phyloP scores from a whole-genome alignment of 352 stramenopile species.

The Phytophthora sansomeana region DNA sequence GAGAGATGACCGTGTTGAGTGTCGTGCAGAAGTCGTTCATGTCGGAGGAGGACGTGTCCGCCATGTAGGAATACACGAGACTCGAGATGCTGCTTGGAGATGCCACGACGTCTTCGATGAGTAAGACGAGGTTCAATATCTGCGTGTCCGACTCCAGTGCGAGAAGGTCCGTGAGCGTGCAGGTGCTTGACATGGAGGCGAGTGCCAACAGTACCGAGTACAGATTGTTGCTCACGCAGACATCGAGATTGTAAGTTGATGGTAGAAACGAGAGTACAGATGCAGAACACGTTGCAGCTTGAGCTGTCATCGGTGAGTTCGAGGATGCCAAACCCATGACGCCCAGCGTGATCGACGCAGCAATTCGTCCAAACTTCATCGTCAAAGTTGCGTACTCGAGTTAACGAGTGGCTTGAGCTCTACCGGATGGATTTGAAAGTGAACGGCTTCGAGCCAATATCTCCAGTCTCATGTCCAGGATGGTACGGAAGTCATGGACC shows the following conservation, averaged over 20 bases:
- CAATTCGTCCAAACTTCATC: constrained; percentile 37
- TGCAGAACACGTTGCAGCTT: constrained; percentile 32
- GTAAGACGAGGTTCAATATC: constrained; percentile 34
- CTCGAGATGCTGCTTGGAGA: constrained; percentile 43
- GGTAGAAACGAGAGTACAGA: constrained; percentile 41
- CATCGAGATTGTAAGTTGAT: constrained; percentile 45
- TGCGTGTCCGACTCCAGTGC: constrained; percentile 37
- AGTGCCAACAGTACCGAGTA: constrained; percentile 37
- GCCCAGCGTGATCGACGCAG: constrained; percentile 16
- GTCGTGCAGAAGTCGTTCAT: constrained; percentile 52
- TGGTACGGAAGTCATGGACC: constrained; percentile 2
- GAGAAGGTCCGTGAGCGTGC: constrained; percentile 40
- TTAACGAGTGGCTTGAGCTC: not conserved
- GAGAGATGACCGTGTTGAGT: constrained; percentile 44
- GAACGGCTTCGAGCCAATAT: not conserved
- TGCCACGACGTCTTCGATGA: constrained; percentile 42
- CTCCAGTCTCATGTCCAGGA: constrained; percentile 14
- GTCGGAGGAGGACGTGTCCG: constrained; percentile 35
- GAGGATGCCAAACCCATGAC: constrained; percentile 17
- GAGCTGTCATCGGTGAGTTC: constrained; percentile 3
- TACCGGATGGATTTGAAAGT: constrained; percentile 29
- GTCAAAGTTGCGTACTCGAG: constrained; percentile 4
- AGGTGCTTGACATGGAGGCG: constrained; percentile 33
- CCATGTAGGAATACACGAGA: constrained; percentile 55
- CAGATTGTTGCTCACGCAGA: constrained; percentile 57